A percentile compares a stretch with the other conserved stretches of the same genome.
These are phyloP conservation scores for Glycine tomentella DNA, from an alignment of 306 rosid genomes.

Conservation along the genomic window DNA sequence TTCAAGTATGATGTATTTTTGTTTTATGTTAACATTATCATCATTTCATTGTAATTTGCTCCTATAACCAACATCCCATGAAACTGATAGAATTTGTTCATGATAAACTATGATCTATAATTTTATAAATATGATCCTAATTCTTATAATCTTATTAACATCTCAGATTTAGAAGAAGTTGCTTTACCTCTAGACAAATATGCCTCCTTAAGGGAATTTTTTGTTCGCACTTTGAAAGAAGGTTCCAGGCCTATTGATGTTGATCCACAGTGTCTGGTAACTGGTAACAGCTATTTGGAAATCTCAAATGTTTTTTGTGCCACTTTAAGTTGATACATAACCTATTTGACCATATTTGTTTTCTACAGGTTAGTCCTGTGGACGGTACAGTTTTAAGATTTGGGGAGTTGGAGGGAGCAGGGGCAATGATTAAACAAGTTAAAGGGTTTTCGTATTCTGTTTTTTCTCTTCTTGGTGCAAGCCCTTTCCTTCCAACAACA, in stretches of 20 bases:
- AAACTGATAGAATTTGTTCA: constrained; percentile 30
- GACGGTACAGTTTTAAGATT: constrained; percentile 86
- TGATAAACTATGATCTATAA: constrained; percentile 25
- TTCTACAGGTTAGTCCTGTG: constrained; percentile 85
- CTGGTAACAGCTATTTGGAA: constrained; percentile 73
- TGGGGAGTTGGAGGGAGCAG: constrained; percentile 89
- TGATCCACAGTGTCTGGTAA: constrained; percentile 91
- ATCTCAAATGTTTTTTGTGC: constrained; percentile 43
- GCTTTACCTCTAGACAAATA: constrained; percentile 87
- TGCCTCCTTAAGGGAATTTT: constrained; percentile 76
- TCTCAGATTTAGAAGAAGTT: constrained; percentile 85
- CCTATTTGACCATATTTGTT: constrained; percentile 43
- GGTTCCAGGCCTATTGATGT: constrained; percentile 87
- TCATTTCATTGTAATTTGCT: constrained; percentile 31
- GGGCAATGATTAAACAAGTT: constrained; percentile 96
- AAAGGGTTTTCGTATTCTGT: constrained; percentile 93
- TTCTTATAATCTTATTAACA: constrained; percentile 45
- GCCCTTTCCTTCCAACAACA: constrained; percentile 72
- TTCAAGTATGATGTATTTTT: constrained; percentile 68
- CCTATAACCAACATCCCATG: background rate
- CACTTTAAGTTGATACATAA: constrained; percentile 38
- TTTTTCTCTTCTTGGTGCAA: constrained; percentile 88
- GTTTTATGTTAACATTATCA: constrained; percentile 15
- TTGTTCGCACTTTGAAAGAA: constrained; percentile 83
- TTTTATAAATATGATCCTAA: constrained; percentile 37